Base-by-base conservation (phyloP, 345 rosid genomes). In the Dipteronia dyeriana region DNA sequence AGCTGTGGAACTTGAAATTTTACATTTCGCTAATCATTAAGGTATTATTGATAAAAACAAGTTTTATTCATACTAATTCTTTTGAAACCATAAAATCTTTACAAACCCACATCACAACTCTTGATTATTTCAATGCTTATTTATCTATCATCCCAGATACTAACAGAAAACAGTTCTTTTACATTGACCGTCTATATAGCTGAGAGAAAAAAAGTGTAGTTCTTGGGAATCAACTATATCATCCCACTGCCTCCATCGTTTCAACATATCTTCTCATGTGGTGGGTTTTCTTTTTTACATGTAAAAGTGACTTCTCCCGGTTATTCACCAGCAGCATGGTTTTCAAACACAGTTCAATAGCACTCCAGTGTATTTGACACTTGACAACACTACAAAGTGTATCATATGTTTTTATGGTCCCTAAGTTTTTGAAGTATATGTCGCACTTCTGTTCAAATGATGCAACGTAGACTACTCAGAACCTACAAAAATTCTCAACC, bases 381-480 rank as follows among this genome's bases (percentile, higher is more conserved):
- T 17, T 14, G 2, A 65, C 68, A 65, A 56, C 3, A 65, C 68
- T 5, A 34, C 38, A 20, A 17, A 57, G 62, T 65, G 23, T 66
- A 56, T 41, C 38, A 4, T 51, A n/a, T 34, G 75, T 17, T 54
- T 54, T 19, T 29, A 71, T 54, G 64, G 29, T n/a, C 34, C 47
- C 47, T 5, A 34, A 71, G 5, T 20, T 9, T 26, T 26, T 17
- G 47, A 71, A 9, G 22, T 76, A 45, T 3, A 38, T 22, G 26
- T 66, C 61, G 26, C 20, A 68, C 62, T 65, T 73, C 43, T 66
- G 25, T 76, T 76, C 49, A 39, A 43, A 49, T n/a, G 51, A 76
- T 51, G 23, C 31, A 68, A 54, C 65, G 76, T 19, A 62, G 56
- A 79, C 25, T 54, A 51, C 23, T 61, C 25, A 26, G 60, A 16